A percentile compares a stretch with the other conserved stretches of the same genome.
Conservation (phyloP, 1,284 basidiomycete species). For the Inonotus hispidus region DNA sequence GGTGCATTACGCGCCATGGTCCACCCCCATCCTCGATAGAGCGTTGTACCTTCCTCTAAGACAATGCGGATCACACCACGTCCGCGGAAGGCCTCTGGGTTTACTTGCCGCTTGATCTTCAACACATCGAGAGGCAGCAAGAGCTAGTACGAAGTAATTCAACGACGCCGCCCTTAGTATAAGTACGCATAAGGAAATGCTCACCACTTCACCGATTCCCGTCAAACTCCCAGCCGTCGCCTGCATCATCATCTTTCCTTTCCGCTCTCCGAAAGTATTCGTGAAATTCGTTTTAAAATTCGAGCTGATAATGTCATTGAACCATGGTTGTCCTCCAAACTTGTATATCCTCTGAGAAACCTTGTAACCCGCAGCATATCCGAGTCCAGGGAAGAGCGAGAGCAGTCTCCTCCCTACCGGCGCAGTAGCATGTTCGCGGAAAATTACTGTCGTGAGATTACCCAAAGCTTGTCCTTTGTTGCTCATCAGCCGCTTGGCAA, state of each 20-base stretch:
- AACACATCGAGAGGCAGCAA: conserved; percentile 93
- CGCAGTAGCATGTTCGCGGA: conserved; percentile 79
- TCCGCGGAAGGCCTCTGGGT: conserved; percentile 92
- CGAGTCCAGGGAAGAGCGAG: conserved; percentile 95
- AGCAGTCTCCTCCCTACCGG: conserved; percentile 69
- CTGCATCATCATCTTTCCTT: conserved; percentile 94
- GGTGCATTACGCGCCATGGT: conserved; percentile 98
- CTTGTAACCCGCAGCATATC: conserved; percentile 98
- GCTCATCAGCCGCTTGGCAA: conserved; percentile 97
- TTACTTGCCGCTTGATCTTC: conserved; percentile 98
- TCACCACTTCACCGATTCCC: conserved; percentile 94
- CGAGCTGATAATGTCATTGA: conserved; percentile 85
- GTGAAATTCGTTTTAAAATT: conserved; percentile 77
- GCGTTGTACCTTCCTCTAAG: conserved; percentile 84
- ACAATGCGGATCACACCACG: conserved; percentile 89
- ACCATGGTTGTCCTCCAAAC: conserved; percentile 98
- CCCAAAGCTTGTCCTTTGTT: conserved; percentile 79
- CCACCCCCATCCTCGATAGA: conserved; percentile 99
- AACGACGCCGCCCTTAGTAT: not conserved
- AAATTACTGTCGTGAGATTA: conserved; percentile 74
- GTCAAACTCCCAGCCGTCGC: conserved; percentile 92
- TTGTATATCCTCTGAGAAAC: conserved; percentile 93
- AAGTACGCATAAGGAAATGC: conserved; percentile 26
- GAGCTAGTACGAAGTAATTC: conserved; percentile 42
- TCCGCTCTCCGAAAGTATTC: conserved; percentile 87